Evolutionary conservation across 140 eudicot genomes (phyloP).

Genomic region (Ambrosia hybrid): DNA sequence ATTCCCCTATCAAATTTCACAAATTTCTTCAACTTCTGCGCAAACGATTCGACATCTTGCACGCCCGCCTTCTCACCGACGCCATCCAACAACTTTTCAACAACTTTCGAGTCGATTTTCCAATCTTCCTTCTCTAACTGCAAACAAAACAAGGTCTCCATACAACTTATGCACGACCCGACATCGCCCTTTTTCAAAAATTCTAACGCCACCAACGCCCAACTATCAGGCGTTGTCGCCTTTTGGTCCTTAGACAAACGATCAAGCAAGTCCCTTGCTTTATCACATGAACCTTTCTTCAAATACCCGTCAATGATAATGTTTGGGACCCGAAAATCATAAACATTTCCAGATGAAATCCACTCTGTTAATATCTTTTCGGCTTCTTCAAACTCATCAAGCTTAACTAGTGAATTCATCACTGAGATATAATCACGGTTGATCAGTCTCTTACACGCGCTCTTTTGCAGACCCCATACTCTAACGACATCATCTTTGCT

Average conservation of each 20-base stretch:
- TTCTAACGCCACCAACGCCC: conserved; percentile 53
- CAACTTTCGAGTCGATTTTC: conserved; percentile 40
- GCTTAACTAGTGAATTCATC: conserved; percentile 51
- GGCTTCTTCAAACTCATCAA: conserved; percentile 64
- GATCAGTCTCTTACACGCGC: conserved; percentile 50
- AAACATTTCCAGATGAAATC: conserved; percentile 64
- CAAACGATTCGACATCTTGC: conserved; percentile 40
- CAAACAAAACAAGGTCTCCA: conserved; percentile 50
- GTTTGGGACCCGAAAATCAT: conserved; percentile 66
- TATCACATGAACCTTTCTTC: conserved; percentile 44
- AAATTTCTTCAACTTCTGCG: conserved; percentile 38
- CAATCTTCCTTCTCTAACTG: conserved; percentile 37
- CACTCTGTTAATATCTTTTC: conserved; percentile 65
- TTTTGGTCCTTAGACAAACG: conserved; percentile 37
- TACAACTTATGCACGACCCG: conserved; percentile 36
- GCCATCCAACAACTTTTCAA: conserved; percentile 35
- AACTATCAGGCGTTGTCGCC: conserved; percentile 41
- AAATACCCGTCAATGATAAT: conserved; percentile 44
- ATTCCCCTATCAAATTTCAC: conserved; percentile 43
- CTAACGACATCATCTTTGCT: conserved; percentile 60
- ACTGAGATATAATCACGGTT: conserved; percentile 61
- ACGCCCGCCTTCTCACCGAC: conserved; percentile 47
- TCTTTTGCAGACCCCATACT: conserved; percentile 68
- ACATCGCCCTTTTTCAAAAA: conserved; percentile 52
- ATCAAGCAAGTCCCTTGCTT: conserved; percentile 63